These are phyloP conservation scores for Trichosporon asahii DNA, from an alignment of 1,284 basidiomycete species.

Conservation along the genomic window DNA sequence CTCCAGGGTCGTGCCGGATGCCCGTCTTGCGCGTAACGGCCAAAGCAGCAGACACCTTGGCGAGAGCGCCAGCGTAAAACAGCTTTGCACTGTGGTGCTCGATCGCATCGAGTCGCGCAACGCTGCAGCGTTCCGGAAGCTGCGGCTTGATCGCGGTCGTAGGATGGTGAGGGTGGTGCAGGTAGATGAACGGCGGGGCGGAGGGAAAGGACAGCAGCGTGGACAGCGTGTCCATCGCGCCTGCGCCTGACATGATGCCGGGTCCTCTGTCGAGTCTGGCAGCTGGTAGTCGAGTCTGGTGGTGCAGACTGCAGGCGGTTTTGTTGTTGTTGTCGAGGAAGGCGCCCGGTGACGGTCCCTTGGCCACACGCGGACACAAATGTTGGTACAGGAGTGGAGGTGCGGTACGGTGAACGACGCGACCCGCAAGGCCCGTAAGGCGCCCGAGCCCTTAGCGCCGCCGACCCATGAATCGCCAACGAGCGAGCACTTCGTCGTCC, in stretches of 20 bases:
- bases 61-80: slow-evolving; percentile 65
- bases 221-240: slow-evolving; percentile 45
- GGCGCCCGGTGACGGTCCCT: background rate
- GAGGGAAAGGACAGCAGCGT: slow-evolving; percentile 56
- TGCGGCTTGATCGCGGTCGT: slow-evolving; percentile 31
- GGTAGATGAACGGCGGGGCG: slow-evolving; percentile 66
- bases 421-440: background rate
- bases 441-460: background rate
- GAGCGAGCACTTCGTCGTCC: background rate
- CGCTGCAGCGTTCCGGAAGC: slow-evolving; percentile 47
- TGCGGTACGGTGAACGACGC: background rate
- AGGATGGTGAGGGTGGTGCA: slow-evolving; percentile 62
- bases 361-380: slow-evolving; percentile 5
- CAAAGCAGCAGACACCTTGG: slow-evolving; percentile 56
- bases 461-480: background rate
- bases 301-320: background rate
- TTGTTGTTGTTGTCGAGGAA: background rate
- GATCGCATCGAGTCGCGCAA: slow-evolving; percentile 61
- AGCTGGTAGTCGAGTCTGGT: background rate
- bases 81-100: slow-evolving; percentile 64
- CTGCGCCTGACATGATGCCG: background rate
- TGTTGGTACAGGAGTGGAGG: background rate
- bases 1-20: slow-evolving; percentile 31
- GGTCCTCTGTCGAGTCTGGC: background rate
- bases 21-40: background rate